Conservation (phyloP, 345 rosid genomes). For the Bretschneidera sinensis region DNA sequence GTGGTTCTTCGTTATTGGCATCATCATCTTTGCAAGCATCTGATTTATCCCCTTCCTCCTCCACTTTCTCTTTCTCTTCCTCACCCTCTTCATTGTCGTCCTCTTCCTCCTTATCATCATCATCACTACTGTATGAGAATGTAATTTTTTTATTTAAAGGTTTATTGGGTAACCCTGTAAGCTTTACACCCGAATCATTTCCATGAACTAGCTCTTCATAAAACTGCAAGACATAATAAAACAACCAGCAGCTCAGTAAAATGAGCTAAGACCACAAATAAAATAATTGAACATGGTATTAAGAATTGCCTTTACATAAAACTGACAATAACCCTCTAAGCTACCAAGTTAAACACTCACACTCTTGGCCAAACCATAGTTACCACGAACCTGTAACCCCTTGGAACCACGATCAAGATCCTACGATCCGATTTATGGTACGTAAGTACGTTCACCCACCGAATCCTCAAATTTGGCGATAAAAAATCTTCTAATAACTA, state of each 20-base stretch:
- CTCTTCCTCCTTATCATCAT: constrained; percentile 35
- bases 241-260: not conserved
- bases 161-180: constrained; percentile 36
- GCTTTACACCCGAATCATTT: constrained; percentile 30
- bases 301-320: not conserved
- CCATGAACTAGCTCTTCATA: constrained; percentile 73
- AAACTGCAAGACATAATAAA: constrained; percentile 40
- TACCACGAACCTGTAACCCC: no score
- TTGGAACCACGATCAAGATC: no score
- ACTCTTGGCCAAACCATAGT: no score
- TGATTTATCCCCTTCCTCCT: constrained; percentile 24
- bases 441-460: no score
- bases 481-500: no score
- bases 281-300: not conserved
- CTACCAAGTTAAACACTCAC: no score
- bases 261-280: not conserved
- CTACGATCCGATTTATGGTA: no score
- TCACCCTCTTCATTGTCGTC: constrained; percentile 23
- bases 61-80: constrained; percentile 25
- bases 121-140: constrained; percentile 61
- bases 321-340: constrained; percentile 1
- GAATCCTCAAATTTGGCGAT: no score
- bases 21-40: constrained; percentile 18
- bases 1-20: constrained; percentile 27
- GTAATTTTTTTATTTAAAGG: constrained; percentile 76